Base-by-base conservation (phyloP, 495 filamentous ascomycete genomes). In the Friedmanniomyces endolithicus region DNA sequence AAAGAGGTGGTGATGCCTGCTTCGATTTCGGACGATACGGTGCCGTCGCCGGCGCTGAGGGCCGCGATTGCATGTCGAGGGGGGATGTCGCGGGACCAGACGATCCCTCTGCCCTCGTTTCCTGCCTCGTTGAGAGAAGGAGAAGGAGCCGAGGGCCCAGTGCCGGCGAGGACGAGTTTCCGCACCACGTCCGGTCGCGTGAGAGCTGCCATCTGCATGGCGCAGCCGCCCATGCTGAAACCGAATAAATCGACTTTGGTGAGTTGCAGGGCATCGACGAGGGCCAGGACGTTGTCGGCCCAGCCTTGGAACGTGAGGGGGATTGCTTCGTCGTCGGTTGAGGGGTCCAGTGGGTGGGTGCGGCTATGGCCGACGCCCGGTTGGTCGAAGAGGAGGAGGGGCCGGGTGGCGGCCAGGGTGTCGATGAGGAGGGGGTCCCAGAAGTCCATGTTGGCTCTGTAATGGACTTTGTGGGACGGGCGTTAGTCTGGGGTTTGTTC, bases 391-490 rank as follows among this genome's bases (percentile, higher is more conserved):
- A 64, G 48, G 27, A 65, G 59, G 34, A 65, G 43, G 34, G 50
- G 63, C 19, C 63, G 57, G 16, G 8, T 16, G 14, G n/a, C 25
- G 22, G 57, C 56, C 1, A 65, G 52, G 9, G 58, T 25, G 50
- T 63, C 58, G 52, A 64, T 57, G 23, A 65, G 54, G n/a, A 53
- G 34, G 11, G 63, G 61, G 39, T 65, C 63, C 63, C 54, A 63
- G 33, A 54, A 55, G 23, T 63, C 56, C 56, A 59, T 63, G 20
- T 47, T 57, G 48, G 62, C 67, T 50, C 70, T 57, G 59, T 70
- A 68, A 47, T 72, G 70, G 35, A 63, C n/a, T n/a, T n/a, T n/a
- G n/a, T n/a, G n/a, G n/a, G n/a, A n/a, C n/a, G n/a, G n/a, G n/a
- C n/a, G n/a, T n/a, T n/a, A n/a, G n/a, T n/a, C n/a, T n/a, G n/a